Evolutionary conservation across 2,329 filamentous ascomycete species (phyloP).

Genomic region (Alternaria brassicicola): DNA sequence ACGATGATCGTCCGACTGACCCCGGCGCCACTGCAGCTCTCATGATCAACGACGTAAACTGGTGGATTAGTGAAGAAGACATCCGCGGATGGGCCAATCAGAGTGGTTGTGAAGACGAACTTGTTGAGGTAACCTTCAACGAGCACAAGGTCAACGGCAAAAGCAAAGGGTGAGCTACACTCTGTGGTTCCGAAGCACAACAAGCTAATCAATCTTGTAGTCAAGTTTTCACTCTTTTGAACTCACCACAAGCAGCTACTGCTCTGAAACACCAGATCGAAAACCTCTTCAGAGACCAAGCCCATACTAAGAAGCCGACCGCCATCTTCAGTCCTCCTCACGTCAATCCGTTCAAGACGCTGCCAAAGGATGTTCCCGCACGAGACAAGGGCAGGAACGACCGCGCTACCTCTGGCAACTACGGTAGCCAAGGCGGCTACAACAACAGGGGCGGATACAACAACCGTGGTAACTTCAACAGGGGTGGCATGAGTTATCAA

Average conservation of each 20-base stretch:
- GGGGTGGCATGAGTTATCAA: conserved; percentile 43
- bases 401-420: conserved; percentile 54
- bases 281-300: conserved; percentile 62
- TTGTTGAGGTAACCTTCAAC: conserved; percentile 94
- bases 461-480: conserved; percentile 43
- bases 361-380: conserved; percentile 84
- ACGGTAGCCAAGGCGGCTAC: conserved; percentile 57
- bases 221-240: conserved; percentile 84
- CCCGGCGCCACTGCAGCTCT: conserved; percentile 71
- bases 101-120: conserved; percentile 79
- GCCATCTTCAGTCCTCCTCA: conserved; percentile 77
- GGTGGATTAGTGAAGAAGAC: conserved; percentile 94
- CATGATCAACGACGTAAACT: conserved; percentile 87
- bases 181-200: background rate
- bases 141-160: conserved; percentile 99
- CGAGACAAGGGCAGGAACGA: conserved; percentile 70
- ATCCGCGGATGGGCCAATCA: conserved; percentile 84
- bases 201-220: conserved; percentile 45
- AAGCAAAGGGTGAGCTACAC: conserved; percentile 80
- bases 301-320: conserved; percentile 67
- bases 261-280: conserved; percentile 85
- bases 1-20: conserved; percentile 61
- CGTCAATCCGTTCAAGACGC: conserved; percentile 85
- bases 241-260: conserved; percentile 81
- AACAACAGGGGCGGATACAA: conserved; percentile 51